Percentiles rank a stretch among this genome's conserved stretches.
phyloP scores from a whole-genome alignment of 1,284 basidiomycete genomes.

The Ceratobasidium sp. region DNA sequence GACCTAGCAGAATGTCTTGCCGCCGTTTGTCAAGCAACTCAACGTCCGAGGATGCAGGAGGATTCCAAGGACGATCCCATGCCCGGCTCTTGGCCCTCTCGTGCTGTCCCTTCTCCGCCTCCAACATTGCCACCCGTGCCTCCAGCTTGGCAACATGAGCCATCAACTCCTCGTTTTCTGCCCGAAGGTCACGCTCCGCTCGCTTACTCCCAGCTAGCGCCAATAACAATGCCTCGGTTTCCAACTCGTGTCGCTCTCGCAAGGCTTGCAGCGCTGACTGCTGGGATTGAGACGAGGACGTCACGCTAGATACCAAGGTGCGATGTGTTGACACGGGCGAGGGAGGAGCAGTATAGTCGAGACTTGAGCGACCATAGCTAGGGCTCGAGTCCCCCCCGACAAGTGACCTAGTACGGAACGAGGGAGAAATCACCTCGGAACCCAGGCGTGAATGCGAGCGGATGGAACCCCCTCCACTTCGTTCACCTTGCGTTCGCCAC shows the following conservation, averaged over 20 bases:
- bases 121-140: slow-evolving; percentile 24
- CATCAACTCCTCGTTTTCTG: slow-evolving; percentile 73
- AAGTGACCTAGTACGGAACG: slow-evolving; percentile 3
- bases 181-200: slow-evolving; percentile 59
- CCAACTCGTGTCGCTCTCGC: slow-evolving; percentile 44
- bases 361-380: slow-evolving; percentile 21
- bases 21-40: slow-evolving; percentile 10
- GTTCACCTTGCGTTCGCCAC: slow-evolving; percentile 9
- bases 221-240: slow-evolving; percentile 47
- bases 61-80: not conserved
- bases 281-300: slow-evolving; percentile 29
- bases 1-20: slow-evolving; percentile 13
- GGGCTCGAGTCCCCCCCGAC: slow-evolving; percentile 16
- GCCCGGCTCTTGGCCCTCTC: not conserved
- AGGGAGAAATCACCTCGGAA: slow-evolving; percentile 28
- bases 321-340: slow-evolving; percentile 33
- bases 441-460: slow-evolving; percentile 28
- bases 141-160: slow-evolving; percentile 49
- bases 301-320: slow-evolving; percentile 20
- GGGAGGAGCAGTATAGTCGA: slow-evolving; percentile 23
- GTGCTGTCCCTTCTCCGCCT: slow-evolving; percentile 4
- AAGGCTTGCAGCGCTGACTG: slow-evolving; percentile 37
- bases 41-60: not conserved
- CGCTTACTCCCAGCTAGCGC: slow-evolving; percentile 50
- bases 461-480: not conserved